Conservation (phyloP, 2,329 filamentous ascomycete genomes). For the Paradendryphiella salina region DNA sequence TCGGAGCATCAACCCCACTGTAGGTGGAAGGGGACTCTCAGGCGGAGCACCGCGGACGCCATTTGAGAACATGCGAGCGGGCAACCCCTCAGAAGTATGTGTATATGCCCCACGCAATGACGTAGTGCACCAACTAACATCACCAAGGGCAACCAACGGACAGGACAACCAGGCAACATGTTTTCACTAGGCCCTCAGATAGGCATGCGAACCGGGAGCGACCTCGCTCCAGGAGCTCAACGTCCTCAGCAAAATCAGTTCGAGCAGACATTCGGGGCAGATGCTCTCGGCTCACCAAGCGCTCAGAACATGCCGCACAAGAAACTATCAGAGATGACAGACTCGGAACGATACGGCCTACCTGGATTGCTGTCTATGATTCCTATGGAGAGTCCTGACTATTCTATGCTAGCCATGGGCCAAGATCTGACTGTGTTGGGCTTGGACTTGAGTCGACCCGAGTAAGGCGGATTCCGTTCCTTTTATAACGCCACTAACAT, state of each 20-base stretch:
- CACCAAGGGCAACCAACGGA: slow-evolving; percentile 29
- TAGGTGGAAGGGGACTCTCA: slow-evolving; percentile 36
- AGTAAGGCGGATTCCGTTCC: slow-evolving; percentile 51
- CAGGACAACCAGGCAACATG: slow-evolving; percentile 35
- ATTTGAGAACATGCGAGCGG: slow-evolving; percentile 38
- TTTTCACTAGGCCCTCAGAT: slow-evolving; percentile 39
- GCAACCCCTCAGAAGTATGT: slow-evolving; percentile 45
- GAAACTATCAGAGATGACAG: slow-evolving; percentile 60
- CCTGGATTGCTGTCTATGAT: slow-evolving; percentile 63
- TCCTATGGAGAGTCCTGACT: slow-evolving; percentile 57
- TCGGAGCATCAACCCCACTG: slow-evolving; percentile 35
- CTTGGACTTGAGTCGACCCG: slow-evolving; percentile 64
- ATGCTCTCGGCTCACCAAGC: slow-evolving; percentile 36
- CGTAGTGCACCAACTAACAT: slow-evolving; percentile 11
- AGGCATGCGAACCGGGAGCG: slow-evolving; percentile 24
- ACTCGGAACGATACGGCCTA: slow-evolving; percentile 63
- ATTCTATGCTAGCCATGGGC: slow-evolving; percentile 59
- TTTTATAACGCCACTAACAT: slow-evolving; percentile 20
- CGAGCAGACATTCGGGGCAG: slow-evolving; percentile 39
- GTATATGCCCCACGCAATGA: neutral
- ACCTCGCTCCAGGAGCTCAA: slow-evolving; percentile 34
- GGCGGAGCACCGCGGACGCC: slow-evolving; percentile 37
- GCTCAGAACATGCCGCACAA: slow-evolving; percentile 47
- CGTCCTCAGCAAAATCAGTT: slow-evolving; percentile 38
- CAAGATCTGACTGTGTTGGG: slow-evolving; percentile 67